Evolutionary conservation across 768 basidiomycete species (phyloP), one percentile per base, ranked within the genome.

Genomic region (Suillus clintonianus): DNA sequence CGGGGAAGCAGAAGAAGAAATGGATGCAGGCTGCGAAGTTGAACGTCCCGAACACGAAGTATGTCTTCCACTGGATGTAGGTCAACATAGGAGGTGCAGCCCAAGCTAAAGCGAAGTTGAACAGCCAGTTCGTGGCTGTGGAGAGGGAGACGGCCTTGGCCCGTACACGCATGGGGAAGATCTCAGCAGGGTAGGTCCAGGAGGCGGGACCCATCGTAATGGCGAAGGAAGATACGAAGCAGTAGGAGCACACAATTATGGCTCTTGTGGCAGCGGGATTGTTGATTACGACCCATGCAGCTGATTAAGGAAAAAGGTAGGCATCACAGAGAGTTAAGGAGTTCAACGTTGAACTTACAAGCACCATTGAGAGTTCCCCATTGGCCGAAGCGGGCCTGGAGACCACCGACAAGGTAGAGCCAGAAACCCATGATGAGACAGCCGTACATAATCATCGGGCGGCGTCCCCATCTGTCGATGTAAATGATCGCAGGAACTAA

Each of bases 391-490:
- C 80, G 72, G 24, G 82, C 89, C 74, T 92, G 91, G 19, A 92
- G 81, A 60, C 88, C 89, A 60, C 91, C 91, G 68, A 92, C 91
- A 56, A 91, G 85, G 79, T 81, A 88, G 67, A 92, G 83, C 82
- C 85, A 92, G 81, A 89, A 86, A 56, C 88, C 88, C 91, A 92
- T 91, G 62, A 86, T 71, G 4, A 86, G 74, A 3, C 86, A 85
- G 34, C 89, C 91, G 57, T 76, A 76, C 62, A 93, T 78, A 2
- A 93, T 79, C 81, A 92, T 88, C 8, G 91, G 90, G 22, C 90
- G 83, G 45, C 91, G 89, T 63, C 91, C 91, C 89, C 89, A 91
- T 74, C 79, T 82, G 74, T 93, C 91, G 69, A 91, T 90, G 77
- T 86, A 91, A 69, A 83, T 65, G 67, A 85, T 82, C 1, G 82